Evolutionary conservation across 148 eudicot genomes (phyloP), one percentile per base, ranked within the genome.

Genomic region (Cornus kousa): DNA sequence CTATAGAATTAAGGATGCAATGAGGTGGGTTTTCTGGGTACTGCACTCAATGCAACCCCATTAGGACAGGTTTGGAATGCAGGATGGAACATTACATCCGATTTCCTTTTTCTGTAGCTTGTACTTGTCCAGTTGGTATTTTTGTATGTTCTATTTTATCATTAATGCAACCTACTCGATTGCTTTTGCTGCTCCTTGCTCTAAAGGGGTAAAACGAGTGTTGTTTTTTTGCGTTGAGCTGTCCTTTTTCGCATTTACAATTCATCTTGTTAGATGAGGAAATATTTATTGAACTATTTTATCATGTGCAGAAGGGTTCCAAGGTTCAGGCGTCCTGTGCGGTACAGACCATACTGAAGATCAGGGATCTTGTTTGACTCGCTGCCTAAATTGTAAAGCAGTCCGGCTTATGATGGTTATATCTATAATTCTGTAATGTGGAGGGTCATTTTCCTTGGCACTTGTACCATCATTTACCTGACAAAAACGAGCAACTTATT

Each of bases 291-390:
- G 3, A 57, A 8, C 65, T 31, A 68, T 12, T 53, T 3, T 66
- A 67, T 59, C 24, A 12, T 65, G n/a, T 83, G 84, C 87, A 87
- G 90, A 80, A 85, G 90, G 83, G 82, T 85, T 67, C 90, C 90
- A 74, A 85, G 90, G 80, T 85, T 77, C 68, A 87, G 90, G 86
- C 84, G 90, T 72, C 90, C 90, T 0, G 83, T 79, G 82, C 85
- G 90, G 57, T 87, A 82, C 87, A 85, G 90, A 74, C 90, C 90
- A 17, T 87, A 85, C 74, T 87, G 66, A 62, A 62, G 66, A 6
- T 62, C 23, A 17, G 22, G 6, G 23, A 7, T 50, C 71, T 66
- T 74, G 73, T 33, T 74, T n/a, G 28, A 55, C 48, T n/a, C 33
- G 23, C 50, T 16, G 65, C 60, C 14, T 22, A 48, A 12, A 9